Percentiles rank a stretch among this genome's conserved stretches.
Evolutionary conservation across 352 stramenopile species (phyloP).

Genomic region (Phytophthora agathidicida): DNA sequence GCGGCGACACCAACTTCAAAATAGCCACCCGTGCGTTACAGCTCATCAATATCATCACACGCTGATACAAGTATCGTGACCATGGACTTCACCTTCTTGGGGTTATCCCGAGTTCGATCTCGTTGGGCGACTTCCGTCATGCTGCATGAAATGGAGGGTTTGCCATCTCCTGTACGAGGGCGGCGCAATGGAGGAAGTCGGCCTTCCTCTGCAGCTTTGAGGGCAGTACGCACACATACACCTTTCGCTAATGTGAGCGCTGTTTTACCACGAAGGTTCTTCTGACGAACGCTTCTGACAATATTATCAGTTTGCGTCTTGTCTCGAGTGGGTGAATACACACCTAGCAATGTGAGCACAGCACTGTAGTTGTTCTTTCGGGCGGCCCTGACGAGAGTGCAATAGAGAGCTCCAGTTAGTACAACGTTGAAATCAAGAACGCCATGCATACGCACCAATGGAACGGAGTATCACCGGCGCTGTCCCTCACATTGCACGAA

Average conservation of each 20-base stretch:
- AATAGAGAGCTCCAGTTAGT: too few relatives aligned
- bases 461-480: slow-evolving; percentile 60
- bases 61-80: too few relatives aligned
- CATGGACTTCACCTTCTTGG: slow-evolving; percentile 18
- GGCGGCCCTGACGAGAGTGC: slow-evolving; percentile 48
- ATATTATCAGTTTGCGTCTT: slow-evolving; percentile 34
- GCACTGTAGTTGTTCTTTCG: slow-evolving; percentile 67
- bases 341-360: slow-evolving; percentile 53
- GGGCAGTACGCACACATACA: slow-evolving; percentile 43
- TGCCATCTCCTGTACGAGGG: slow-evolving; percentile 9
- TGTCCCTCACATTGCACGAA: slow-evolving; percentile 47
- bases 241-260: slow-evolving; percentile 47
- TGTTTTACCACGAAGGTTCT: slow-evolving; percentile 57
- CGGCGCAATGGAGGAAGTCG: slow-evolving; percentile 36
- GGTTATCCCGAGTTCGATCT: slow-evolving; percentile 8
- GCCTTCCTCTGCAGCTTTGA: slow-evolving; percentile 62
- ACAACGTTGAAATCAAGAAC: neutral
- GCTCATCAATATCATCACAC: slow-evolving; percentile 9
- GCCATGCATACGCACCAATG: slow-evolving; percentile 56
- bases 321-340: slow-evolving; percentile 37
- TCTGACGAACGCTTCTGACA: slow-evolving; percentile 39
- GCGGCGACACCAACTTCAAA: slow-evolving; percentile 15
- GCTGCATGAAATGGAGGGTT: slow-evolving; percentile 5
- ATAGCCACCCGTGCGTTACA: slow-evolving; percentile 32
- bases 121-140: slow-evolving; percentile 38